Evolutionary conservation across 2,329 filamentous ascomycete genomes (phyloP), one percentile per base, ranked within the genome.

Genomic region (Fusarium pseudonygamai): DNA sequence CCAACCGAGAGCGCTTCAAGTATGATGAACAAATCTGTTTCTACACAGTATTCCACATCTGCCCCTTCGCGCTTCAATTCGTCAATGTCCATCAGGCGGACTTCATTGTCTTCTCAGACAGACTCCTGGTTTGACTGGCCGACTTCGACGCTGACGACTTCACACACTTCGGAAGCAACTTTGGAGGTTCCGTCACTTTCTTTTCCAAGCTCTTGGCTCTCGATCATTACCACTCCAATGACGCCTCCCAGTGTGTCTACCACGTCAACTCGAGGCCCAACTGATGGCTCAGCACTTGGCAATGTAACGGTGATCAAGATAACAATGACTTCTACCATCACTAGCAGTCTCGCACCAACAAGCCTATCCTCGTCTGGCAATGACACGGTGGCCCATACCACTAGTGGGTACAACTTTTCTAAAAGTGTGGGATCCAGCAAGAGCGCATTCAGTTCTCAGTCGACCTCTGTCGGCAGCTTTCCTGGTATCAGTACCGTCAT

Each of bases 321-420:
- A 22, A 65, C 59, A 18, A 69, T 65, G 64, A 60, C 59, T 49
- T 74, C 71, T 20, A 74, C 64, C 14, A 72, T 74, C 56, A 66
- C 57, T 32, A 74, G 67, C 24, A 69, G 50, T 11, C 62, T 66
- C 22, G 30, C 32, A 4, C 68, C 60, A 47, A 69, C 59, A 39
- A 47, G 47, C 10, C 42, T 57, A n/a, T 60, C 59, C 26, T 43
- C 50, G 15, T 58, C 71, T 40, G 34, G 36, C 22, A 68, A 63
- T 22, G 28, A 55, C n/a, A 74, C 58, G 18, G 55, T 52, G 32
- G 53, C 63, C 45, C 63, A 56, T 50, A 73, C 46, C 24, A 72
- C 43, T 26, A 71, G 67, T 39, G 64, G 52, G 3, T 75, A 67
- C 50, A 75, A 64, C 43, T 66, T 62, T 20, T 67, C 75, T 15